Percentiles rank a stretch among this genome's conserved stretches.
Evolutionary conservation across 2,329 filamentous ascomycete species (phyloP).

Genomic region (Alternaria tenuissima): DNA sequence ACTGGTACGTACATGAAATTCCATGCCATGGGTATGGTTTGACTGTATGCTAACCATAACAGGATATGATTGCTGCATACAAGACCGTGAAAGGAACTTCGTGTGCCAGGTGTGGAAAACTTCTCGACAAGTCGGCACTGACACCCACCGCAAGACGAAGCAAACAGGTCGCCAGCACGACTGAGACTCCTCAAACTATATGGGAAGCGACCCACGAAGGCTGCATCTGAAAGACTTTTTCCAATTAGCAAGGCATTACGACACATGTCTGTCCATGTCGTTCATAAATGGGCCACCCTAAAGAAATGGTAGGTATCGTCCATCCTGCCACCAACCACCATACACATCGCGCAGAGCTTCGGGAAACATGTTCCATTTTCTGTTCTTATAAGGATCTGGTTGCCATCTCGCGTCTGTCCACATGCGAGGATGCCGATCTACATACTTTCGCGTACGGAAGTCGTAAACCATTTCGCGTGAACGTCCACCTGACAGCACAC

Average conservation of each 20-base stretch:
- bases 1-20: slow-evolving; percentile 37
- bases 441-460: slow-evolving; percentile 47
- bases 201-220: slow-evolving; percentile 51
- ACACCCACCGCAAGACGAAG: slow-evolving; percentile 45
- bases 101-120: slow-evolving; percentile 45
- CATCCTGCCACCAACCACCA: slow-evolving; percentile 40
- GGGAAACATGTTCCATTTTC: slow-evolving; percentile 25
- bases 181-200: slow-evolving; percentile 28
- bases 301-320: slow-evolving; percentile 20
- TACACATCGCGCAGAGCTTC: slow-evolving; percentile 35
- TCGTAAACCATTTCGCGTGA: slow-evolving; percentile 43
- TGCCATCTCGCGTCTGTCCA: slow-evolving; percentile 48
- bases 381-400: slow-evolving; percentile 28
- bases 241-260: neutral
- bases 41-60: slow-evolving; percentile 19
- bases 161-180: slow-evolving; percentile 26
- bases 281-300: slow-evolving; percentile 8
- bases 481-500: slow-evolving; percentile 25
- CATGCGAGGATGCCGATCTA: slow-evolving; percentile 28
- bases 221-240: slow-evolving; percentile 20
- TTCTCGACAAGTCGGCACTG: slow-evolving; percentile 37
- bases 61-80: slow-evolving; percentile 54
- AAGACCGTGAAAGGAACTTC: slow-evolving; percentile 39
- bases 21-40: neutral
- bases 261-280: slow-evolving; percentile 2